Evolutionary conservation across 2,329 filamentous ascomycete species (phyloP), one percentile per base, ranked within the genome.

Genomic region (Penicillium sp.): DNA sequence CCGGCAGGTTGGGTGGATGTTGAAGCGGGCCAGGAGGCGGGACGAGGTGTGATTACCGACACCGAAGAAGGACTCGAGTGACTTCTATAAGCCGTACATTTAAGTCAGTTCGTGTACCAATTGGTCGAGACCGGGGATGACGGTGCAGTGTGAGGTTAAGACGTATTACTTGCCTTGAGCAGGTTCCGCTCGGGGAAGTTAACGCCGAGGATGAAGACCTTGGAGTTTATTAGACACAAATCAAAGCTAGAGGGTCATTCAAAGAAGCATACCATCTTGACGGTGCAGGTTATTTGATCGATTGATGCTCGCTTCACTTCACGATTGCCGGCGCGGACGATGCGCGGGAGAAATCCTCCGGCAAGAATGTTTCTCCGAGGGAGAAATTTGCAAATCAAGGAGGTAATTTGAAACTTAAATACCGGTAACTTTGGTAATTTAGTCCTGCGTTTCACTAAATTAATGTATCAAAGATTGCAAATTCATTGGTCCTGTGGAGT

Each of bases 131-230:
- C 24, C 19, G 37, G 10, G 29, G 42, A 7, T 40, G 42, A 21
- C 42, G 16, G 19, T 28, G 16, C 23, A 45, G 46, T 58, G 42
- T 45, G 24, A 37, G 33, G 39, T n/a, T n/a, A 10, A 42, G 19
- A 57, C 54, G 52, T 45, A 46, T 39, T 59, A 52, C 77, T 73
- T 85, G 91, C 91, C 81, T 89, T 89, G 72, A 97, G 88, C 70
- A 97, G 84, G 75, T 88, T 87, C 68, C 81, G 78, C 78, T 96
- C 92, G 66, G 85, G 79, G 80, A 97, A 97, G 79, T 89, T 92
- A 79, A 90, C 81, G 67, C 91, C 90, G 70, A 93, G 82, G 68
- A 97, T 87, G 80, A 94, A 90, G 69, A 92, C 89, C 90, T 91
- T 55, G 36, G 43, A n/a, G 16, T 3, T 16, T 21, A 44, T 68